Conservation (phyloP, 257 asterid species). For the Solanum gracilifrons region DNA sequence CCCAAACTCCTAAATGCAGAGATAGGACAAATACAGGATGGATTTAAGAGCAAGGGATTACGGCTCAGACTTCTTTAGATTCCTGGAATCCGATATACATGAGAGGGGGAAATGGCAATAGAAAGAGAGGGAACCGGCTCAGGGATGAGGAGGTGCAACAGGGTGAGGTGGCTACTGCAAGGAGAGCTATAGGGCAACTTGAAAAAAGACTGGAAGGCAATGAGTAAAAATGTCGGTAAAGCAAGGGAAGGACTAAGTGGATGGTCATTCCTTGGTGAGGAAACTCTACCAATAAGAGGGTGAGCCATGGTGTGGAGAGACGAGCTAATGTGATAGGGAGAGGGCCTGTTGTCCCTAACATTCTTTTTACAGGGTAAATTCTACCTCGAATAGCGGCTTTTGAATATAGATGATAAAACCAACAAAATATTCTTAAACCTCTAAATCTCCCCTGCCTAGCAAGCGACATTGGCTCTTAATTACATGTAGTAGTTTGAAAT, state of each 20-base stretch:
- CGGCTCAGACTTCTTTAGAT: neutral
- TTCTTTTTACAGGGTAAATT: neutral
- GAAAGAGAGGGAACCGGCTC: neutral
- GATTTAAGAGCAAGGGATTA: neutral
- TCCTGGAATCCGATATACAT: neutral
- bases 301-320: neutral
- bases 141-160: neutral
- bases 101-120: neutral
- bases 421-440: neutral
- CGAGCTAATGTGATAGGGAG: neutral
- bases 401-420: neutral
- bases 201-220: neutral
- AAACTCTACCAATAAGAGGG: neutral
- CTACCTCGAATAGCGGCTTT: neutral
- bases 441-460: neutral
- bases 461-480: neutral
- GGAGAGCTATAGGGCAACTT: neutral
- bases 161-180: neutral
- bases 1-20: neutral
- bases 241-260: neutral
- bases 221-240: neutral
- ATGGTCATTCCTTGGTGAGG: neutral
- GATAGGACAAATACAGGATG: neutral
- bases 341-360: neutral
- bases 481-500: neutral